Percentiles rank a stretch among this genome's conserved stretches.
phyloP scores from a whole-genome alignment of 106 monocot species.

The Chionographis japonica region DNA sequence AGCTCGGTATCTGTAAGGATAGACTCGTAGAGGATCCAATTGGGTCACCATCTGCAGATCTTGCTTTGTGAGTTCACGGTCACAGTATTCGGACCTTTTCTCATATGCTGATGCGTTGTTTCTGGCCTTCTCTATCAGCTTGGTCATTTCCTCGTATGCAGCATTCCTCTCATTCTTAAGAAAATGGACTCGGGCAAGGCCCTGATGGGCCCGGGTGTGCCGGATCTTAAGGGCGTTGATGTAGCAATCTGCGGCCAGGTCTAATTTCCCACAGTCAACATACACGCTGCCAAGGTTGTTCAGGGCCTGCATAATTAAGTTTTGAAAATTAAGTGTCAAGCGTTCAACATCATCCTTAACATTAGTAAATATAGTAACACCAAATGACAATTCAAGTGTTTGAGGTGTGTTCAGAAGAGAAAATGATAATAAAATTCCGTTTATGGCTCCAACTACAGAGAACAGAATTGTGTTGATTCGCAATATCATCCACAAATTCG shows the following conservation, averaged over 20 bases:
- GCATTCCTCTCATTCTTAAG: conserved; percentile 68
- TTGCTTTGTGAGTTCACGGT: conserved; percentile 68
- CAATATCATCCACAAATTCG: no score
- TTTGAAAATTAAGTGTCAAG: background rate
- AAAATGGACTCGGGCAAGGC: conserved; percentile 91
- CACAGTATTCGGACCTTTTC: conserved; percentile 94
- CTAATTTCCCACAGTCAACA: conserved; percentile 90
- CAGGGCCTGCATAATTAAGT: conserved; percentile 58
- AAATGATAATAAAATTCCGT: no score
- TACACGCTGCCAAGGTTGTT: conserved; percentile 98
- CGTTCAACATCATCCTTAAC: no score
- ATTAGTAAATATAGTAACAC: no score
- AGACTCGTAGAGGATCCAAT: conserved; percentile 87
- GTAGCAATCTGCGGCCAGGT: conserved; percentile 90
- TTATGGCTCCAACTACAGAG: no score
- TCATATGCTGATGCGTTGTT: conserved; percentile 98
- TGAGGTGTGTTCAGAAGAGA: no score
- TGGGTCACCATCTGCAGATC: conserved; percentile 90
- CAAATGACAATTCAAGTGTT: no score
- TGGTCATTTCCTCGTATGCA: conserved; percentile 95
- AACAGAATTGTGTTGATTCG: no score
- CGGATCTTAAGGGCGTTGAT: conserved; percentile 84
- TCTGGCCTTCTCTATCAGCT: conserved; percentile 79
- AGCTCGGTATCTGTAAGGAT: conserved; percentile 96
- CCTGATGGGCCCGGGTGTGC: conserved; percentile 97